Percentiles rank a stretch among this genome's conserved stretches.
phyloP scores from a whole-genome alignment of 2,329 filamentous ascomycete genomes.

The Colletotrichum tropicicola region DNA sequence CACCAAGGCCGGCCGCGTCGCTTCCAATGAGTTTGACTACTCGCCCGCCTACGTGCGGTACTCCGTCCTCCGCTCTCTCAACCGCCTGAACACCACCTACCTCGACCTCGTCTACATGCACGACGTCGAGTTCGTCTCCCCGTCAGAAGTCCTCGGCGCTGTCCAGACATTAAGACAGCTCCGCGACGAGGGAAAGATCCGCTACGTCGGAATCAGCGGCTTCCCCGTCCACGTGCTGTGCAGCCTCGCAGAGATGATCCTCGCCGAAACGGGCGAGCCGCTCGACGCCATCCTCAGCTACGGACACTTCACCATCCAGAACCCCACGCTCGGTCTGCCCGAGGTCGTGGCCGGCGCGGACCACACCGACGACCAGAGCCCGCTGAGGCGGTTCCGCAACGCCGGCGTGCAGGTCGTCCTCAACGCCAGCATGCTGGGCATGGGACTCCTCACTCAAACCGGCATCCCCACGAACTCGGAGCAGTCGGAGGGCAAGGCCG shows the following conservation, averaged over 20 bases:
- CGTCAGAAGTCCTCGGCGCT: conserved; percentile 70
- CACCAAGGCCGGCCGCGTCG: conserved; percentile 27
- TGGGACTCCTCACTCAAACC: conserved; percentile 84
- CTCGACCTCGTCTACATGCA: conserved; percentile 84
- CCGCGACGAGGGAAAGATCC: conserved; percentile 76
- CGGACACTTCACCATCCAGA: conserved; percentile 28
- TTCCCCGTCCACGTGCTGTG: conserved; percentile 82
- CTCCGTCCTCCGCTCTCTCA: conserved; percentile 71
- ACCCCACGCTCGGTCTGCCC: conserved; percentile 64
- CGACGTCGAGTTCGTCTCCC: conserved; percentile 80
- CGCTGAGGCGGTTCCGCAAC: conserved; percentile 66
- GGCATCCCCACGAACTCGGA: conserved; percentile 61
- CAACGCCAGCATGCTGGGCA: conserved; percentile 89
- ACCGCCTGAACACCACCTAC: conserved; percentile 71
- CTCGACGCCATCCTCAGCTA: conserved; percentile 22
- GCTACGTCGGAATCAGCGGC: conserved; percentile 90
- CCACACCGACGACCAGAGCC: conserved; percentile 89
- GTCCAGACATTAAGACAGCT: conserved; percentile 79
- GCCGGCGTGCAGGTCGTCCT: conserved; percentile 85
- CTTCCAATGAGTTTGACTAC: conserved; percentile 25
- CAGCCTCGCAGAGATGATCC: conserved; percentile 68
- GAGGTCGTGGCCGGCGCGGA: conserved; percentile 91
- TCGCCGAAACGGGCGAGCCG: conserved; percentile 19
- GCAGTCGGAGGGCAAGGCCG: conserved; percentile 61
- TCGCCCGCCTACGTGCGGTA: conserved; percentile 47